These are phyloP conservation scores for Parachlorella kessleri DNA, from an alignment of 139 green algal species.

Conservation along the genomic window DNA sequence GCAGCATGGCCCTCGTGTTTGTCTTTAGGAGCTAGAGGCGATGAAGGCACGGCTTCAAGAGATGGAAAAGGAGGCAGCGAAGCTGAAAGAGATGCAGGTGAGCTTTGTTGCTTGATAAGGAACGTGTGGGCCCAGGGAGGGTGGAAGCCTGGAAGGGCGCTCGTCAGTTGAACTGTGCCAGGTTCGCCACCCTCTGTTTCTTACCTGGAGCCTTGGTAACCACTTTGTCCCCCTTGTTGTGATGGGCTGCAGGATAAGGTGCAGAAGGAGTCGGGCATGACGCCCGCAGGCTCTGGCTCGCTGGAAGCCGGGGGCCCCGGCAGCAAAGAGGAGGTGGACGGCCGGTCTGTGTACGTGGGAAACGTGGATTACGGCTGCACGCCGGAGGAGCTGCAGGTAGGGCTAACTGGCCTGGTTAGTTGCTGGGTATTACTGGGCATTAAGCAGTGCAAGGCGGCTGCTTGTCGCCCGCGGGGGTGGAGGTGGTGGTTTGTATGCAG, in stretches of 20 bases:
- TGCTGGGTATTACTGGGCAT: too few relatives aligned
- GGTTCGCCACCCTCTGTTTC: too few relatives aligned
- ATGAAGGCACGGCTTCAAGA: conserved; percentile 89
- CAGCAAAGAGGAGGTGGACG: conserved; percentile 85
- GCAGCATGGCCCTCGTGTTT: too few relatives aligned
- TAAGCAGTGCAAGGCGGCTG: neutral
- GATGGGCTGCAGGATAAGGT: conserved; percentile 45
- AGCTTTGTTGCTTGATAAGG: too few relatives aligned
- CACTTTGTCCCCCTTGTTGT: too few relatives aligned
- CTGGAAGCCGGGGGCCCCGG: conserved; percentile 33
- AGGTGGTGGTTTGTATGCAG: too few relatives aligned
- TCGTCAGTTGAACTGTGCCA: too few relatives aligned
- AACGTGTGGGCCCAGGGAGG: too few relatives aligned
- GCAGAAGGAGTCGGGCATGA: conserved; percentile 36
- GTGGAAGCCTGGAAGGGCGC: too few relatives aligned
- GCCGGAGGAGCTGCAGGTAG: conserved; percentile 94
- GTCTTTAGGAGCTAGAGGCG: conserved; percentile 90
- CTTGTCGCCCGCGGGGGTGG: too few relatives aligned
- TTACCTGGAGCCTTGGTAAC: too few relatives aligned
- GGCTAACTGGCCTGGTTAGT: too few relatives aligned
- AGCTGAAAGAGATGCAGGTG: conserved; percentile 80
- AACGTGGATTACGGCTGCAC: conserved; percentile 94
- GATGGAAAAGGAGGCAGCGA: conserved; percentile 91
- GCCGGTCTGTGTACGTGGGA: conserved; percentile 84
- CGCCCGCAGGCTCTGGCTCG: neutral